Conservation (phyloP, 2,329 filamentous ascomycete genomes). For the Trichoderma brevicompactum region DNA sequence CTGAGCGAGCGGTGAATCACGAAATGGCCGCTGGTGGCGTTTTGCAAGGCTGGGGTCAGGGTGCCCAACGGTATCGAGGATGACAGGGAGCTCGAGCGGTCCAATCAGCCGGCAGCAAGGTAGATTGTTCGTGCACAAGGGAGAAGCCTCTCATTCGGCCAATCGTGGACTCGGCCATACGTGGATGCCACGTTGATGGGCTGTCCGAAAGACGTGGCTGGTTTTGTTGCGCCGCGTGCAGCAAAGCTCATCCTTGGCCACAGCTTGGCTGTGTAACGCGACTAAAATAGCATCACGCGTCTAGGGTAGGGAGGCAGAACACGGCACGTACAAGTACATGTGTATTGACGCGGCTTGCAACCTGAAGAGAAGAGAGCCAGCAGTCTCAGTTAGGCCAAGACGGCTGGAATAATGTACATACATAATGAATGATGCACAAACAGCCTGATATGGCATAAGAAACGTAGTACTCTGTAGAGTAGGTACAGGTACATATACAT, state of each 20-base stretch:
- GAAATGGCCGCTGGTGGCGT: background rate
- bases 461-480: no score
- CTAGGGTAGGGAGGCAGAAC: background rate
- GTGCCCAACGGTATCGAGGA: background rate
- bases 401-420: no score
- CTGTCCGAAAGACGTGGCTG: background rate
- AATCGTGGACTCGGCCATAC: background rate
- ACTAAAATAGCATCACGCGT: background rate
- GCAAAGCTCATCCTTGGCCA: background rate
- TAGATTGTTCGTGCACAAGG: background rate
- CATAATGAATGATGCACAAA: background rate
- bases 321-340: background rate
- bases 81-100: constrained; percentile 2
- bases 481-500: background rate
- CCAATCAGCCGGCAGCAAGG: background rate
- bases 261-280: background rate
- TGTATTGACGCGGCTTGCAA: background rate
- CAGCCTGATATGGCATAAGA: background rate
- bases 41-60: background rate
- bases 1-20: constrained; percentile 24
- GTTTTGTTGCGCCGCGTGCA: background rate
- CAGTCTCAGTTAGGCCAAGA: no score
- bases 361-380: no score
- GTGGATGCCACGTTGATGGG: constrained; percentile 10
- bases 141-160: background rate